These are phyloP conservation scores for Coleophoma eucalyptorum DNA, from an alignment of 2,329 filamentous ascomycete genomes.

Conservation along the genomic window DNA sequence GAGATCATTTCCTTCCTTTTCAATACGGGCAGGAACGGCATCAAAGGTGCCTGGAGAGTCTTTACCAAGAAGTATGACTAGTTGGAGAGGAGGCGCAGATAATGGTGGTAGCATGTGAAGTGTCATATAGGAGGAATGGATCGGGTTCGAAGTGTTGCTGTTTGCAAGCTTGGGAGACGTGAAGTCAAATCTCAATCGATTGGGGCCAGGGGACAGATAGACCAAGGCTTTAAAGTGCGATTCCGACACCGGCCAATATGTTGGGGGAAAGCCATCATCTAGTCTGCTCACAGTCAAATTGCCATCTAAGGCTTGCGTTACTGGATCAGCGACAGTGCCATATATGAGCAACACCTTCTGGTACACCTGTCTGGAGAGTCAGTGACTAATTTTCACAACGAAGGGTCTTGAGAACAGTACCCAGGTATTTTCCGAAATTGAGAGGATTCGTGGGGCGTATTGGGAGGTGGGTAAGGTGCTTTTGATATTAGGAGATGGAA, in stretches of 20 bases:
- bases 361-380: conserved; percentile 60
- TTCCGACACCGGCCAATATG: conserved; percentile 81
- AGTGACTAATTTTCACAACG: conserved; percentile 3
- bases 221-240: conserved; percentile 90
- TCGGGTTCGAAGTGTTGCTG: conserved; percentile 59
- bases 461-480: conserved; percentile 63
- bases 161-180: conserved; percentile 75
- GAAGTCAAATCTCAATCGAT: conserved; percentile 85
- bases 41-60: conserved; percentile 88
- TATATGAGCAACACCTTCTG: conserved; percentile 84
- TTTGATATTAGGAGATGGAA: conserved; percentile 50
- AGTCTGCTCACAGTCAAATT: conserved; percentile 74
- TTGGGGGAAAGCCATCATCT: conserved; percentile 80
- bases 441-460: conserved; percentile 76
- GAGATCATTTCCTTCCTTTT: conserved; percentile 78
- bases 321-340: conserved; percentile 74
- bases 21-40: conserved; percentile 68
- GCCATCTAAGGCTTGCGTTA: conserved; percentile 69
- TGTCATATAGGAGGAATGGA: conserved; percentile 76
- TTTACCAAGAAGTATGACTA: conserved; percentile 82
- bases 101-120: conserved; percentile 83
- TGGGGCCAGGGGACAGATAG: conserved; percentile 87
- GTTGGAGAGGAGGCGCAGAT: conserved; percentile 77
- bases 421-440: conserved; percentile 79
- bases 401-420: conserved; percentile 45